Evolutionary conservation across 495 filamentous ascomycete genomes (phyloP).

Genomic region (Lophiotrema nucula): DNA sequence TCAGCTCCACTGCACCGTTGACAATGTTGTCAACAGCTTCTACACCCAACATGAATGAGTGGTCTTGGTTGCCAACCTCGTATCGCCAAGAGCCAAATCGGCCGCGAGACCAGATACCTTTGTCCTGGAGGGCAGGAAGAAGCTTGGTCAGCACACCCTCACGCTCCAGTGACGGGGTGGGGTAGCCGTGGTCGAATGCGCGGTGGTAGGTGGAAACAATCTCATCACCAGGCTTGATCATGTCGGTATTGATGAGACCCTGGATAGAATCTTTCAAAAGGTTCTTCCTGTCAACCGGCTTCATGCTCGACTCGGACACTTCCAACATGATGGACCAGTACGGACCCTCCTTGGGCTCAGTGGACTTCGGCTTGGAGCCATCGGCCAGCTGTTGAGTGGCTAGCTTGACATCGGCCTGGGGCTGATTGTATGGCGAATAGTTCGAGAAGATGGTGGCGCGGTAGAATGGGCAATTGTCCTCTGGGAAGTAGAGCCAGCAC

Average conservation of each 20-base stretch:
- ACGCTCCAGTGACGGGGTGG: conserved; percentile 90
- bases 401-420: conserved; percentile 75
- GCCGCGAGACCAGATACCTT: conserved; percentile 92
- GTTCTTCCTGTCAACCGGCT: conserved; percentile 81
- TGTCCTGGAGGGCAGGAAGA: conserved; percentile 84
- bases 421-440: conserved; percentile 99
- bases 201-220: conserved; percentile 99
- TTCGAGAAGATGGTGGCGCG: conserved; percentile 99
- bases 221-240: conserved; percentile 86
- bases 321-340: conserved; percentile 99
- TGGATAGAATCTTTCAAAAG: conserved; percentile 88
- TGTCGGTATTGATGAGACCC: conserved; percentile 94
- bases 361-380: conserved; percentile 70
- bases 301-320: conserved; percentile 93
- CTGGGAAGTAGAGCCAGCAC: conserved; percentile 99
- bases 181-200: conserved; percentile 98
- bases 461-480: conserved; percentile 99
- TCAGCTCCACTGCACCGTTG: conserved; percentile 90
- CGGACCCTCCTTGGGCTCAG: conserved; percentile 73
- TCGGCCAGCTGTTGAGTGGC: conserved; percentile 81
- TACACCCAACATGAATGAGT: conserved; percentile 97
- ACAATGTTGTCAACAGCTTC: conserved; percentile 96
- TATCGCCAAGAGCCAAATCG: conserved; percentile 98
- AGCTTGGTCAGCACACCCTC: conserved; percentile 91
- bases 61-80: conserved; percentile 93